Evolutionary conservation across 495 filamentous ascomycete species (phyloP).

Genomic region (Lepidopterella palustris): DNA sequence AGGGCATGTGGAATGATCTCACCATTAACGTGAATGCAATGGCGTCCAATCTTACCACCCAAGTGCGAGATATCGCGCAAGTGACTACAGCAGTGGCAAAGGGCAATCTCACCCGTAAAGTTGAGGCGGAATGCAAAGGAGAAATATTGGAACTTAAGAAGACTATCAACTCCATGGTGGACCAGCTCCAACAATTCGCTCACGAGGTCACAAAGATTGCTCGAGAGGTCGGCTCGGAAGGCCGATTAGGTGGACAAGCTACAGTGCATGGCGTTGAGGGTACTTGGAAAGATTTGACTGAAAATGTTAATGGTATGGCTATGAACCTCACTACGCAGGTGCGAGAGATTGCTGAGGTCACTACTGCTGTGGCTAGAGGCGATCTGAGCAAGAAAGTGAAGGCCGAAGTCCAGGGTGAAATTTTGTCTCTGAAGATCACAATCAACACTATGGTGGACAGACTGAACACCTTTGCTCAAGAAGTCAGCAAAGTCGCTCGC

Average conservation of each 20-base stretch:
- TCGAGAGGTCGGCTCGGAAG: conserved; percentile 93
- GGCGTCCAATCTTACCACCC: conserved; percentile 94
- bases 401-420: conserved; percentile 94
- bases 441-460: conserved; percentile 99
- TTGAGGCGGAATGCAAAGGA: conserved; percentile 92
- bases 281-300: conserved; percentile 93
- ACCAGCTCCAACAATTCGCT: conserved; percentile 93
- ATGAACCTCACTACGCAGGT: conserved; percentile 98
- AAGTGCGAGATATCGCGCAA: conserved; percentile 96
- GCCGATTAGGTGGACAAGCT: conserved; percentile 89
- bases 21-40: conserved; percentile 98
- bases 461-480: conserved; percentile 91
- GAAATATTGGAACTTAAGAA: conserved; percentile 94
- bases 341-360: conserved; percentile 96
- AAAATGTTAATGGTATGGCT: conserved; percentile 98
- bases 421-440: conserved; percentile 88
- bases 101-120: conserved; percentile 94
- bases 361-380: conserved; percentile 89
- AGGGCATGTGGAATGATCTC: conserved; percentile 91
- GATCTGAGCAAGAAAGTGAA: conserved; percentile 94
- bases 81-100: conserved; percentile 98
- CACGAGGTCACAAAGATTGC: conserved; percentile 98
- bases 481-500: conserved; percentile 96
- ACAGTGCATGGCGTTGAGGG: conserved; percentile 97
- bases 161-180: conserved; percentile 99